Evolutionary conservation across 306 rosid genomes (phyloP).

Genomic region (Trifolium fragiferum): DNA sequence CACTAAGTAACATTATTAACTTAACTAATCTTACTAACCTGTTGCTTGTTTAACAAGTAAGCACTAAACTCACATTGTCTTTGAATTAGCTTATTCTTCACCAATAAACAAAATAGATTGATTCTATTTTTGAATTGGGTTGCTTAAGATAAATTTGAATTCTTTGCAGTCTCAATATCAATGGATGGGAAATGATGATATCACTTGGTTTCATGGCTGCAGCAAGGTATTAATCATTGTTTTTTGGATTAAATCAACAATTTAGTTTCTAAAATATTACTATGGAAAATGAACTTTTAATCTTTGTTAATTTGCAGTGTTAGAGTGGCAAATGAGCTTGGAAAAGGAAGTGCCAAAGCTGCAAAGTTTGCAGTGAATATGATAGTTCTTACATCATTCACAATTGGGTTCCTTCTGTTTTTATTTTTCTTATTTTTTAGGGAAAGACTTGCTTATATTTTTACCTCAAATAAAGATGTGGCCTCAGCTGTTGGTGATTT

Average conservation of each 20-base stretch:
- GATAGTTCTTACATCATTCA: slow-evolving; percentile 46
- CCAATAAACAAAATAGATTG: background rate
- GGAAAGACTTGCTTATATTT: slow-evolving; percentile 50
- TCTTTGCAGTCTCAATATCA: slow-evolving; percentile 57
- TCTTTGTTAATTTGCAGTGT: slow-evolving; percentile 47
- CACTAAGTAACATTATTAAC: too few species aligned
- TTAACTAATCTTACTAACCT: too few species aligned
- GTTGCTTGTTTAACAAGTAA: too few species aligned
- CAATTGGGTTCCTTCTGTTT: slow-evolving; percentile 49
- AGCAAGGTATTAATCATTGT: slow-evolving; percentile 45
- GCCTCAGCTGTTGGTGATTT: slow-evolving; percentile 50
- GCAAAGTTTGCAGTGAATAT: slow-evolving; percentile 54
- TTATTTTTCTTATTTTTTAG: slow-evolving; percentile 52
- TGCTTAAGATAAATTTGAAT: background rate
- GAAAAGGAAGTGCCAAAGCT: slow-evolving; percentile 55
- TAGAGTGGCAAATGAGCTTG: slow-evolving; percentile 63
- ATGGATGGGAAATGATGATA: slow-evolving; percentile 70
- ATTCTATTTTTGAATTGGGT: background rate
- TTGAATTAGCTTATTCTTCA: too few species aligned
- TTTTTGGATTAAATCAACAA: too few species aligned
- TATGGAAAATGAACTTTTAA: background rate
- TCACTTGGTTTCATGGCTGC: slow-evolving; percentile 59
- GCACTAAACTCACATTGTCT: too few species aligned
- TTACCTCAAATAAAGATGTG: slow-evolving; percentile 48
- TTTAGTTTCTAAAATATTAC: background rate